Base-by-base conservation (phyloP, 2,329 filamentous ascomycete genomes). In the Microsporum canis region DNA sequence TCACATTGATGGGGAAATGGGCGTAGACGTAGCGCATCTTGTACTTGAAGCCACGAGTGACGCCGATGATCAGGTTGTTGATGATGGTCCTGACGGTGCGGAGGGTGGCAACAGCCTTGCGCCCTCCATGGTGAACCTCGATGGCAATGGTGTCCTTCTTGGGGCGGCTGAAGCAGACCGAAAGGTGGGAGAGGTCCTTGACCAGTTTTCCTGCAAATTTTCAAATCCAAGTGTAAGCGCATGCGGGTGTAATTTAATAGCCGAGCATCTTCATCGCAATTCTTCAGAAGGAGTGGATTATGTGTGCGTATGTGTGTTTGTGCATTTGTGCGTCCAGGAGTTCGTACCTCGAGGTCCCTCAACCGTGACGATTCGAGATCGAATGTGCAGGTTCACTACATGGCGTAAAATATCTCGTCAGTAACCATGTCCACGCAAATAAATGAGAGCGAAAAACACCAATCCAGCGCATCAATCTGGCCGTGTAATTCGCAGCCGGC, bases 11-110 rank as follows among this genome's bases (percentile, higher is more conserved):
- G 81, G 94, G 94, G 78, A 99, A 99, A 88, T 99, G 94, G 78
- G 94, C 94, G 80, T 99, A 99, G 80, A 99, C 94, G 84, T 99
- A 99, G 76, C 95, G 90, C 92, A 99, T 97, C 89, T 99, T 99
- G 88, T 99, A 99, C 84, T 95, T 95, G 89, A 88, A 99, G 71
- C 94, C 94, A 84, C 92, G 95, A 78, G 94, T 99, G 70, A 99
- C 94, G 79, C 94, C 94, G 73, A 91, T 87, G 80, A 99, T 89
- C 82, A 99, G 79, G 88, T 99, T 99, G 86, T 95, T 89, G 85
- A 99, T 95, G 80, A 97, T 80, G 69, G 92, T 92, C 76, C 91
- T 90, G 82, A 99, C 94, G 75, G 94, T 99, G 74, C 94, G 91
- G 80, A 99, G 91, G 71, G 92, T 89, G 75, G 94, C 94, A 76